Evolutionary conservation across 257 asterid genomes (phyloP).

Genomic region (Lavandula angustifolia): DNA sequence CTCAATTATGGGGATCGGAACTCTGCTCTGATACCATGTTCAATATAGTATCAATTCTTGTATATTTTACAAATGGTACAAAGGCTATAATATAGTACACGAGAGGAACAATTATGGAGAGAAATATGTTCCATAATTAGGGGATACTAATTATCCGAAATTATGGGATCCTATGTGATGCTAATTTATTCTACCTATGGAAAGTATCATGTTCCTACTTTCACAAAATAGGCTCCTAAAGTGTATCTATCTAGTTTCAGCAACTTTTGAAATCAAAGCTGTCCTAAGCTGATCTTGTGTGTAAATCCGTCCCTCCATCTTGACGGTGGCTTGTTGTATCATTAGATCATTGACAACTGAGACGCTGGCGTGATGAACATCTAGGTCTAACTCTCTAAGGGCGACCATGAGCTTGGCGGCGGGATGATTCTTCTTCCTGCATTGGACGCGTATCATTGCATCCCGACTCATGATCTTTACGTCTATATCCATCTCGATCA

Average conservation of each 20-base stretch:
- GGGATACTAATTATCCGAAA: no score
- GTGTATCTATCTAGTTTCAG: constrained; percentile 48
- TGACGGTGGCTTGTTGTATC: constrained; percentile 82
- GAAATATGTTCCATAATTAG: no score
- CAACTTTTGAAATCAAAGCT: constrained; percentile 59
- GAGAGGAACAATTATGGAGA: no score
- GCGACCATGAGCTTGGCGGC: constrained; percentile 83
- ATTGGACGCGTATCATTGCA: constrained; percentile 73
- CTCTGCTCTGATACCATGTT: no score
- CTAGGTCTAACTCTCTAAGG: constrained; percentile 63
- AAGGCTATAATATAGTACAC: no score
- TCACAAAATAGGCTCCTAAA: no score
- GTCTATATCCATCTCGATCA: constrained; percentile 63
- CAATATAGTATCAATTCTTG: no score
- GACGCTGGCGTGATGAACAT: constrained; percentile 74
- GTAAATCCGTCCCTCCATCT: constrained; percentile 65
- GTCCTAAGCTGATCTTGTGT: constrained; percentile 66
- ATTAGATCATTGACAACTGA: constrained; percentile 78
- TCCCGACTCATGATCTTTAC: constrained; percentile 76
- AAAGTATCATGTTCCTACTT: no score
- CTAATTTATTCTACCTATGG: no score
- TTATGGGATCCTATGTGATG: no score
- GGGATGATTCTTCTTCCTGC: constrained; percentile 72
- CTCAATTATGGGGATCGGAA: no score
- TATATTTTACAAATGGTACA: no score